A percentile compares a stretch with the other conserved stretches of the same genome.
Evolutionary conservation across 352 stramenopile genomes (phyloP).

Genomic region (Globisporangium abappressorium): DNA sequence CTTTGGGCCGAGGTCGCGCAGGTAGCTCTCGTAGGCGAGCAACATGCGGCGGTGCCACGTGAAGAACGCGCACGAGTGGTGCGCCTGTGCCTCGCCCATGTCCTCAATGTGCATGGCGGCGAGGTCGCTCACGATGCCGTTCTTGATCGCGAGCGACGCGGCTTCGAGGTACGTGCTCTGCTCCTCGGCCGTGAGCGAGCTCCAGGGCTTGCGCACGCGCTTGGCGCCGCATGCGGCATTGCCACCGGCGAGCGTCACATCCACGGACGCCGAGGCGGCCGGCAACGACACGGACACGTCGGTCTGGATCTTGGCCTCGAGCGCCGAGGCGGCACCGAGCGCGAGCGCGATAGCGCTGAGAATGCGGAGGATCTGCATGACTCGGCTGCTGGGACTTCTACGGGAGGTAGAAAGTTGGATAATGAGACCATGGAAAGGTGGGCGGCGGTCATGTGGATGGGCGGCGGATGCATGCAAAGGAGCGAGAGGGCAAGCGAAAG

Average conservation of each 20-base stretch:
- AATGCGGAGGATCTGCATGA: conserved; percentile 18
- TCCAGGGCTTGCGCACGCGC: conserved; percentile 59
- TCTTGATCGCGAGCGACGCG: conserved; percentile 31
- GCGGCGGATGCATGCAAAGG: not conserved
- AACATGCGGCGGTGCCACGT: conserved; percentile 64
- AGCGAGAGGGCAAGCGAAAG: not conserved
- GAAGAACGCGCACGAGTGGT: conserved; percentile 62
- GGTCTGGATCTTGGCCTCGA: not conserved
- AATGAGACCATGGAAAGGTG: conserved; percentile 1
- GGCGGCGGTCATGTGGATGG: not conserved
- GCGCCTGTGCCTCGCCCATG: conserved; percentile 41
- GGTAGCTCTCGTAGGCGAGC: conserved; percentile 57
- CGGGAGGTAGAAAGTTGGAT: conserved; percentile 14
- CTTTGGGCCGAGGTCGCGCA: conserved; percentile 49
- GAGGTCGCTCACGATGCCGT: conserved; percentile 49
- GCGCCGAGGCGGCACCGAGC: conserved; percentile 7
- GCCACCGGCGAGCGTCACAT: conserved; percentile 32
- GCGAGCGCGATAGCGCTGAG: conserved; percentile 13
- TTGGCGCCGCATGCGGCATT: conserved; percentile 37
- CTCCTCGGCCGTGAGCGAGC: conserved; percentile 33
- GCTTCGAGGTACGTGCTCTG: conserved; percentile 61
- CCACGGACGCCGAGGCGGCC: not conserved
- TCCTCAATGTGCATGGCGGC: conserved; percentile 45
- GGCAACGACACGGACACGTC: not conserved
- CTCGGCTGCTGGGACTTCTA: conserved; percentile 8